Conservation (phyloP, 495 filamentous ascomycete genomes). For the Talaromyces ruber region DNA sequence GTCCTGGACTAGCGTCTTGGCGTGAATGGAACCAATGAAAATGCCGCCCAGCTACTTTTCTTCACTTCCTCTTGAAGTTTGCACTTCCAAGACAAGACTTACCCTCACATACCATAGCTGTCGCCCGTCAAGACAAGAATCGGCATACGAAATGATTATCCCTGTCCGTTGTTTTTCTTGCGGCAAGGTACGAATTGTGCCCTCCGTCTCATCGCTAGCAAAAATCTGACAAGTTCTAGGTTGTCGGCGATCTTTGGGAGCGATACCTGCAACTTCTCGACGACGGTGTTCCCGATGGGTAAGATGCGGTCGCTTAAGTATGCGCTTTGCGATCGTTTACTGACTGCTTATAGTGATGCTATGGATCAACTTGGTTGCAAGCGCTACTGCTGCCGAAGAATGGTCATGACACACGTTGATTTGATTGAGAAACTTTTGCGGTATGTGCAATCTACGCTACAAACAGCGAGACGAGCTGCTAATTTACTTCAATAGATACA, state of each 20-base stretch:
- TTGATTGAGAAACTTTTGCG: slow-evolving; percentile 96
- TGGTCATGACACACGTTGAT: slow-evolving; percentile 99
- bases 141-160: slow-evolving; percentile 72
- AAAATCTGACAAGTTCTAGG: slow-evolving; percentile 41
- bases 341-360: slow-evolving; percentile 55
- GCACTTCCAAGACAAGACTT: not conserved
- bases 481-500: slow-evolving; percentile 11
- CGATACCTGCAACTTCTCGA: slow-evolving; percentile 78
- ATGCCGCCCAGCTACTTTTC: not conserved
- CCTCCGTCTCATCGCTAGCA: not conserved
- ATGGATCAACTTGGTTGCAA: slow-evolving; percentile 91
- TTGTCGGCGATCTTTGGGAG: slow-evolving; percentile 96
- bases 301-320: slow-evolving; percentile 15
- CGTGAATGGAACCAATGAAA: not conserved
- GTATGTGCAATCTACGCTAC: slow-evolving; percentile 37
- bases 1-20: slow-evolving; percentile 1
- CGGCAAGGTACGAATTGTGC: slow-evolving; percentile 65
- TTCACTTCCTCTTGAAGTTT: not conserved
- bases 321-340: not conserved
- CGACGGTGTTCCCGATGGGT: slow-evolving; percentile 71
- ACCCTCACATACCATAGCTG: not conserved
- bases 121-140: not conserved
- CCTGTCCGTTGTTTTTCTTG: slow-evolving; percentile 98
- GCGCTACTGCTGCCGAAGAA: slow-evolving; percentile 94
- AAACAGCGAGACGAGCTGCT: not conserved